Conservation (phyloP, 2,329 filamentous ascomycete species). For the Fusarium sp. region DNA sequence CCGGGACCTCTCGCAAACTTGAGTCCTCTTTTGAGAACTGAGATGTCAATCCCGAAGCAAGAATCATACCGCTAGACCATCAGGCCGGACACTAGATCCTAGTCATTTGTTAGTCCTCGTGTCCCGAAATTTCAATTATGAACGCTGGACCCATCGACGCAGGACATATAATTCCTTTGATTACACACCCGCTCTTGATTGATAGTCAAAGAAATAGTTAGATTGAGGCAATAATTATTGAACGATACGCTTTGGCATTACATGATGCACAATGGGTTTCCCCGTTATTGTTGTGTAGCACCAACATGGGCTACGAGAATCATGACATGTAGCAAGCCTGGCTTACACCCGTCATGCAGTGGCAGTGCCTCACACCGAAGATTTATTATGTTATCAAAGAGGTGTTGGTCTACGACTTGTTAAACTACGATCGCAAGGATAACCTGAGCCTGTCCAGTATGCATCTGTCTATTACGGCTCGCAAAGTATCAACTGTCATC, state of each 20-base stretch:
- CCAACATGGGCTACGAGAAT: too few species aligned
- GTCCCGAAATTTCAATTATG: accelerated
- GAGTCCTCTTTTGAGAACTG: slow-evolving; percentile 5
- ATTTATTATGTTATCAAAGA: background rate
- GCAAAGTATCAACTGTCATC: background rate
- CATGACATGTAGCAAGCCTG: background rate
- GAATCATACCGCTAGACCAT: slow-evolving; percentile 34
- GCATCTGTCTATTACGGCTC: background rate
- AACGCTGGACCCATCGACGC: accelerated
- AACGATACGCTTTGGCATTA: too few species aligned
- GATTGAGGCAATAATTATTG: accelerated
- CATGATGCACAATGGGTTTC: too few species aligned
- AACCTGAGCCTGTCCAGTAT: background rate
- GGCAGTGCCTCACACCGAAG: background rate
- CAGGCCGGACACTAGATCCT: slow-evolving; percentile 27
- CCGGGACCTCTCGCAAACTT: slow-evolving; percentile 55
- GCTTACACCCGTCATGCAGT: background rate
- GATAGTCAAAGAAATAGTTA: background rate
- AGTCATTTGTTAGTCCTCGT: background rate
- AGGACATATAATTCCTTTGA: accelerated
- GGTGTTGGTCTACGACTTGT: background rate
- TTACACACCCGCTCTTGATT: background rate
- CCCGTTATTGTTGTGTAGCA: background rate
- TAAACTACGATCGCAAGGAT: background rate
- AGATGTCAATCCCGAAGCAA: slow-evolving; percentile 32